Base-by-base conservation (phyloP, 2,329 filamentous ascomycete genomes). In the Alternaria infectoria region DNA sequence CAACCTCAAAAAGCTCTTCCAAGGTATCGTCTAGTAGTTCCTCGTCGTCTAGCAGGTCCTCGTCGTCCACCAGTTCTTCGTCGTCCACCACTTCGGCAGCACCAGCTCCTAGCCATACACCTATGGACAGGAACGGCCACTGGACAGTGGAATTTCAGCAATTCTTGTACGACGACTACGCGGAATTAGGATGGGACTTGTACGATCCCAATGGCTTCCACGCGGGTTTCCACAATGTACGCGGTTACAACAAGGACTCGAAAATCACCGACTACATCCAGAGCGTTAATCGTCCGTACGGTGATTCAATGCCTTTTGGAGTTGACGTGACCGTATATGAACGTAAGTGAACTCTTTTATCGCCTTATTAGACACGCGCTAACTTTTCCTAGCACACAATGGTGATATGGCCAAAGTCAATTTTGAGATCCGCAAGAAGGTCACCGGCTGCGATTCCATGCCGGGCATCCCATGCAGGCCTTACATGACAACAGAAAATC, bases 71-170 rank as follows among this genome's bases (percentile, higher is more conserved):
- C 49, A 45, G 30, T 8, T 45, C 44, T 28, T 54, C 57, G 11
- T 46, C 54, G 30, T 21, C n/a, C 11, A 52, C 28, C 12, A 23
- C 49, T 52, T 52, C 49, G 10, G 44, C 50, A 17, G 36, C 45
- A 17, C 57, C 58, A 25, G 11, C 36, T 3, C 44, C 60, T 11
- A 57, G 54, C n/a, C 15, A 50, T 13, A 56, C n/a, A 4, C 26
- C 61, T 10, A 64, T 68, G 59, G 52, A 67, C 46, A 54, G 32
- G 26, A 54, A 59, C 5, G 62, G 66, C 8, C 44, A 13, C 4
- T 75, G 71, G 71, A 62, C 36, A 8, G 36, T 70, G 3, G 28
- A 65, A 0, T 51, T 73, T 15, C 23, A 55, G 4, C 63, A 73
- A 11, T 47, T 25, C 47, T 70, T 72, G 63, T 47, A 65, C 11